Conservation (phyloP, 495 filamentous ascomycete species). For the Usnea hakonensis region DNA sequence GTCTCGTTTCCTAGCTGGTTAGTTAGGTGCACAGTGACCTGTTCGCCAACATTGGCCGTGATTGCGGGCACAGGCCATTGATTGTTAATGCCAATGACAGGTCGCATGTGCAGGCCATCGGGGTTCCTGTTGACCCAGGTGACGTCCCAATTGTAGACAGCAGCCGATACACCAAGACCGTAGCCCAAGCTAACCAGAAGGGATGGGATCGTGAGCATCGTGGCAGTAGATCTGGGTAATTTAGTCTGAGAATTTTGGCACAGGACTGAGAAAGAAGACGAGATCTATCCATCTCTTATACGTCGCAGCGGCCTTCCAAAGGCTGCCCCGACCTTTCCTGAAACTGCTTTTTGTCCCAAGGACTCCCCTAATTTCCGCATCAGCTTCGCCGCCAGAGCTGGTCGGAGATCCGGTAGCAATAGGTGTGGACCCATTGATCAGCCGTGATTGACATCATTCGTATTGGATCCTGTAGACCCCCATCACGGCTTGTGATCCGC, state of each 20-base stretch:
- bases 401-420: too few species aligned
- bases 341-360: background rate
- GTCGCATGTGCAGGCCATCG: conserved; percentile 58
- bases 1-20: conserved; percentile 60
- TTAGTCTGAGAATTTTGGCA: background rate
- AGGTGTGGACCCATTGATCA: background rate
- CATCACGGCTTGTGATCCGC: background rate
- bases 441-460: background rate
- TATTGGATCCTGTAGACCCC: too few species aligned
- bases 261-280: too few species aligned
- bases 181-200: background rate
- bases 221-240: background rate
- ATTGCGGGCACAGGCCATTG: conserved; percentile 67
- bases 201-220: background rate
- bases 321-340: background rate
- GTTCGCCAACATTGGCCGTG: conserved; percentile 59
- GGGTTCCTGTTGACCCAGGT: conserved; percentile 76
- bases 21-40: conserved; percentile 58
- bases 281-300: background rate
- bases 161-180: conserved; percentile 34
- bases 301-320: background rate
- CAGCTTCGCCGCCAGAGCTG: background rate
- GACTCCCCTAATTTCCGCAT: background rate
- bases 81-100: conserved; percentile 70
- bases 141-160: conserved; percentile 71